Percentiles rank a stretch among this genome's conserved stretches.
Conservation (phyloP, 2,329 filamentous ascomycete species). For the Colletotrichum tamarilloi region DNA sequence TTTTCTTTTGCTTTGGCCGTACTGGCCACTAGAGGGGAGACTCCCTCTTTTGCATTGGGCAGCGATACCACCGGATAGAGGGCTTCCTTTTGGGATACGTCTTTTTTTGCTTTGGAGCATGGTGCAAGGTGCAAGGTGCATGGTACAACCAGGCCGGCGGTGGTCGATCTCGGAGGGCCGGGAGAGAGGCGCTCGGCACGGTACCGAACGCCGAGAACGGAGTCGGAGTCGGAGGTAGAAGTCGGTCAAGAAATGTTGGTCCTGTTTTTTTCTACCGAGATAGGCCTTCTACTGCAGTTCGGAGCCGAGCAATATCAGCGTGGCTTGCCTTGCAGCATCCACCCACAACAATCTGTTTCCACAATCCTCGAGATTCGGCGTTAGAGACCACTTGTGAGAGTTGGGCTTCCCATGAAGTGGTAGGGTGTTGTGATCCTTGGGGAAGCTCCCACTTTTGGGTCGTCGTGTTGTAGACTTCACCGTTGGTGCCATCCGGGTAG, state of each 20-base stretch:
- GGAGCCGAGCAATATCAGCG: constrained; percentile 37
- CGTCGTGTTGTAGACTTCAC: constrained; percentile 73
- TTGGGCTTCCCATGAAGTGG: constrained; percentile 57
- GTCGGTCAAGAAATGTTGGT: not conserved
- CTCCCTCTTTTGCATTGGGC: constrained; percentile 26
- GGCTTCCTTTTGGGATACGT: constrained; percentile 1
- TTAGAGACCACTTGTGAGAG: constrained; percentile 53
- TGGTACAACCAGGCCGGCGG: constrained; percentile 15
- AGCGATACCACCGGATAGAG: constrained; percentile 31
- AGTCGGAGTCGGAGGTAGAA: not conserved
- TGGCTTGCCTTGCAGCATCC: constrained; percentile 64
- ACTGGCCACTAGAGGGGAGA: constrained; percentile 12
- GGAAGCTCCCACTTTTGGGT: constrained; percentile 69
- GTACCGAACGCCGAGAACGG: constrained; percentile 1
- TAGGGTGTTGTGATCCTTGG: constrained; percentile 38
- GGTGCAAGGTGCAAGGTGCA: constrained; percentile 19
- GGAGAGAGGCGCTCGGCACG: not conserved
- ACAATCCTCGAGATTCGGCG: constrained; percentile 50
- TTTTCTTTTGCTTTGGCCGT: constrained; percentile 18
- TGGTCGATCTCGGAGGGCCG: constrained; percentile 6
- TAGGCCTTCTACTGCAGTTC: constrained; percentile 20
- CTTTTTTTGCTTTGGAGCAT: constrained; percentile 24
- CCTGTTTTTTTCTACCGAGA: constrained; percentile 2
- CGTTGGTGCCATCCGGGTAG: constrained; percentile 77
- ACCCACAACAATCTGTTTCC: constrained; percentile 60